Conservation (phyloP, 305 asterid genomes). For the Plantago rigida region DNA sequence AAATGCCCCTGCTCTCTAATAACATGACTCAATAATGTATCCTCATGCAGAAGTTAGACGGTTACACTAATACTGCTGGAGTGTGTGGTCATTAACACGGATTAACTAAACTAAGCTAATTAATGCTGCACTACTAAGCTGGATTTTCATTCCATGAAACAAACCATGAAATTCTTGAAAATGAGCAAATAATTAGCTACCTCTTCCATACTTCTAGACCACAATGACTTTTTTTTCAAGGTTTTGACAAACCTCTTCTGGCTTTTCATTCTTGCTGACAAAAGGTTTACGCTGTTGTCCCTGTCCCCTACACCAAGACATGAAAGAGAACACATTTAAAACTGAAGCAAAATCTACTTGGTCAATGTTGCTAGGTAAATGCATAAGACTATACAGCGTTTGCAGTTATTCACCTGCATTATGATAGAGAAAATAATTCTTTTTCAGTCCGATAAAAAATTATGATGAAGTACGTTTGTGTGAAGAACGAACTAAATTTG, state of each 20-base stretch:
- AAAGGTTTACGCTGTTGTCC: constrained; percentile 43
- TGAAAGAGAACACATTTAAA: constrained; percentile 17
- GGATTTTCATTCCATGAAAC: neutral
- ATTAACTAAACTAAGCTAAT: too few relatives aligned
- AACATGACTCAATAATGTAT: too few relatives aligned
- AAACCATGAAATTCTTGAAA: neutral
- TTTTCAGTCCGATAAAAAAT: neutral
- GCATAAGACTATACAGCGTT: neutral
- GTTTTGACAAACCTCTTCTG: constrained; percentile 52
- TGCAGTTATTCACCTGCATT: neutral
- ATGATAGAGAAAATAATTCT: neutral
- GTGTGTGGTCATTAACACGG: too few relatives aligned
- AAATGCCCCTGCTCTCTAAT: too few relatives aligned
- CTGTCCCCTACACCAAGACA: constrained; percentile 30
- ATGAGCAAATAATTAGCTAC: constrained; percentile 32
- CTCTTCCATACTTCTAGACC: constrained; percentile 81
- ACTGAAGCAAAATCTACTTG: constrained; percentile 16
- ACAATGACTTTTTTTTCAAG: constrained; percentile 64
- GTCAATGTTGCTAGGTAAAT: neutral
- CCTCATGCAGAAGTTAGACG: too few relatives aligned
- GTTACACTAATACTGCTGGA: too few relatives aligned
- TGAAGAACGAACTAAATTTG: too few relatives aligned
- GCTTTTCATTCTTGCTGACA: constrained; percentile 49
- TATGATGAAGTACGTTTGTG: neutral
- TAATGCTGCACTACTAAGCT: too few relatives aligned